A percentile compares a stretch with the other conserved stretches of the same genome.
phyloP scores from a whole-genome alignment of 2,329 filamentous ascomycete species.

The Ustilaginoidea virens region DNA sequence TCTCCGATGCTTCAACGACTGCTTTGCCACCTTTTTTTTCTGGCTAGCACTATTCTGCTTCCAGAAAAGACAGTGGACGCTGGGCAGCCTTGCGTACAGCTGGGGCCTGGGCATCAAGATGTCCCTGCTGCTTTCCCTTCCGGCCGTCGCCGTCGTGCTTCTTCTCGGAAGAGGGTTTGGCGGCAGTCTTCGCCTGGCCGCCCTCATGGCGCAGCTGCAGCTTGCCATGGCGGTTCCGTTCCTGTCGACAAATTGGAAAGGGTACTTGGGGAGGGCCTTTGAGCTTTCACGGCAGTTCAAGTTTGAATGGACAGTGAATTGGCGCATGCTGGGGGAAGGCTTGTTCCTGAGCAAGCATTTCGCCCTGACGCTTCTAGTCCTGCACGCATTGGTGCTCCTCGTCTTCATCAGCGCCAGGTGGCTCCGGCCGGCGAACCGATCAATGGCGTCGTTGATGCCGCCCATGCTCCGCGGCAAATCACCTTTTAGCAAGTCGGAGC shows the following conservation, averaged over 20 bases:
- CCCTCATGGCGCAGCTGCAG: constrained; percentile 66
- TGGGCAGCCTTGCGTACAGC: constrained; percentile 59
- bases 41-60: constrained; percentile 69
- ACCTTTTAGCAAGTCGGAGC: constrained; percentile 34
- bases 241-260: constrained; percentile 43
- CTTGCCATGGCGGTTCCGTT: constrained; percentile 55
- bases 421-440: constrained; percentile 51
- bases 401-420: constrained; percentile 54
- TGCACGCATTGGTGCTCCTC: constrained; percentile 50
- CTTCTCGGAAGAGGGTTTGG: constrained; percentile 57
- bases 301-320: constrained; percentile 98
- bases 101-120: constrained; percentile 88
- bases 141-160: constrained; percentile 63
- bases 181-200: constrained; percentile 49
- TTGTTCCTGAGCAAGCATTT: constrained; percentile 58
- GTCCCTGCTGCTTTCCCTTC: constrained; percentile 70
- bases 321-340: constrained; percentile 83
- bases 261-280: constrained; percentile 73
- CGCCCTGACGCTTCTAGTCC: constrained; percentile 46
- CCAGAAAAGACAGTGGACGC: constrained; percentile 58
- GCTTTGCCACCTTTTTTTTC: constrained; percentile 70
- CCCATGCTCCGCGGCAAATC: constrained; percentile 26
- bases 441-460: constrained; percentile 36
- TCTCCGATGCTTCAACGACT: constrained; percentile 89
- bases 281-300: constrained; percentile 83